Evolutionary conservation across 495 filamentous ascomycete species (phyloP).

Genomic region (Neohortaea acidophila): DNA sequence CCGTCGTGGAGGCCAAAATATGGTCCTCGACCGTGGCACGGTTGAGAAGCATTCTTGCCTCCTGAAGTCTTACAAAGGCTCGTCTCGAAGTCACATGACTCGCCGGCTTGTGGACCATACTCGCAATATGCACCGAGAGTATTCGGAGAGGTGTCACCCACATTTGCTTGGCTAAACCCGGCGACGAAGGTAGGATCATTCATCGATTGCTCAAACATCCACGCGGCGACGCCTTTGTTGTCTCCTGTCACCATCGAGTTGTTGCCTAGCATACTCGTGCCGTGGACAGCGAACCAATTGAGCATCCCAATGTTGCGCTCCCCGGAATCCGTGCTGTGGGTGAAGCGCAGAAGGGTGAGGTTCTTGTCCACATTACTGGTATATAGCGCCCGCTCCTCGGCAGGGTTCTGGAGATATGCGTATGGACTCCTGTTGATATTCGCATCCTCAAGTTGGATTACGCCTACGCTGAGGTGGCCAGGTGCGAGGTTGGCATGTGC

Average conservation of each 20-base stretch:
- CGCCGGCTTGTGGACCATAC: slow-evolving; percentile 21
- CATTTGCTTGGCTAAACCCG: slow-evolving; percentile 87
- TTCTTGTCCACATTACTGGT: slow-evolving; percentile 70
- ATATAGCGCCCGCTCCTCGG: slow-evolving; percentile 59
- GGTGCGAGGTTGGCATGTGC: slow-evolving; percentile 62
- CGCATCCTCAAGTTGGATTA: slow-evolving; percentile 58
- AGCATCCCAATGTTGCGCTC: slow-evolving; percentile 58
- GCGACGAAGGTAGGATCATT: slow-evolving; percentile 59
- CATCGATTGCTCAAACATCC: slow-evolving; percentile 64
- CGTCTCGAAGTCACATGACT: slow-evolving; percentile 28
- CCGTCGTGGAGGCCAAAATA: slow-evolving; percentile 44
- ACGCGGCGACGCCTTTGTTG: slow-evolving; percentile 90
- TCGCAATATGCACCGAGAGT: slow-evolving; percentile 48
- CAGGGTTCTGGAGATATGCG: slow-evolving; percentile 81
- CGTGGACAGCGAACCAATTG: slow-evolving; percentile 91
- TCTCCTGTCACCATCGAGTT: slow-evolving; percentile 87
- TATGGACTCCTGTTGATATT: slow-evolving; percentile 86
- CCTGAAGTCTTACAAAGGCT: too few species aligned
- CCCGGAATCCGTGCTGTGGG: slow-evolving; percentile 45
- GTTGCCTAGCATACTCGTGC: slow-evolving; percentile 81
- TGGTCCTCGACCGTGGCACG: slow-evolving; percentile 77
- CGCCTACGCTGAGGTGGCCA: slow-evolving; percentile 58
- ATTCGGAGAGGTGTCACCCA: slow-evolving; percentile 87
- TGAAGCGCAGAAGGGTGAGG: slow-evolving; percentile 70
- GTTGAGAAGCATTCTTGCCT: slow-evolving; percentile 53